Base-by-base conservation (phyloP, 1,284 basidiomycete species). In the Ceratobasidium sp. region DNA sequence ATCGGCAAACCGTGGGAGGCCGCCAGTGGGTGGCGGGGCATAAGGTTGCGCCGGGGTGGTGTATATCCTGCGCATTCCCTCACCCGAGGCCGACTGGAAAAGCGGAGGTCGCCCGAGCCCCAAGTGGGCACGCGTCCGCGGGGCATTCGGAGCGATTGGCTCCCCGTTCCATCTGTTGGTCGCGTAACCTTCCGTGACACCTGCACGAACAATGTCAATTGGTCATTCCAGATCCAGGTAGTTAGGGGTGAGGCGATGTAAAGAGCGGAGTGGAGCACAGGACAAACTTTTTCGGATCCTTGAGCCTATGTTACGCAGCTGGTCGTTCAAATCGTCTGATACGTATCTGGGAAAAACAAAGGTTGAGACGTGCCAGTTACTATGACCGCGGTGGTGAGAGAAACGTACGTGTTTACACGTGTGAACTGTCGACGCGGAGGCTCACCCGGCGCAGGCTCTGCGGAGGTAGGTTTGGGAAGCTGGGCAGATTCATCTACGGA, bases 241-340 rank as follows among this genome's bases (percentile, higher is more conserved):
- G 43, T 72, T 72, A 51, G 69, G 69, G 46, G 56, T 22, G 27
- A 69, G 51, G 53, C 24, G 14, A 27, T 22, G 49, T 14, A 48
- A 61, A 31, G n/a, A 9, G 41, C 22, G 46, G 31, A 49, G 24
- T 49, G 19, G 46, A 51, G 27, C 39, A 8, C 11, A 39, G 2
- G n/a, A 39, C 56, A n/a, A 27, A 76, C 75, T 76, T 65, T 74
- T 73, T 34, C 75, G 75, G 41, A 76, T 72, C 37, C 75, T 74
- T 9, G 71, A n/a, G 13, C 73, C 73, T 16, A 76, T 46, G 46
- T 74, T 59, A n/a, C 56, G 64, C 24, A 76, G 71, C 37, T 63
- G 51, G n/a, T 37, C 64, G 19, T 49, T 31, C 31, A 76, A 31
- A 8, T 76, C 75, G 19, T 75, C 74, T 31, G 59, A 41, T 27